Base-by-base conservation (phyloP, 2,329 filamentous ascomycete genomes). In the Colletotrichum lindemuthianum region DNA sequence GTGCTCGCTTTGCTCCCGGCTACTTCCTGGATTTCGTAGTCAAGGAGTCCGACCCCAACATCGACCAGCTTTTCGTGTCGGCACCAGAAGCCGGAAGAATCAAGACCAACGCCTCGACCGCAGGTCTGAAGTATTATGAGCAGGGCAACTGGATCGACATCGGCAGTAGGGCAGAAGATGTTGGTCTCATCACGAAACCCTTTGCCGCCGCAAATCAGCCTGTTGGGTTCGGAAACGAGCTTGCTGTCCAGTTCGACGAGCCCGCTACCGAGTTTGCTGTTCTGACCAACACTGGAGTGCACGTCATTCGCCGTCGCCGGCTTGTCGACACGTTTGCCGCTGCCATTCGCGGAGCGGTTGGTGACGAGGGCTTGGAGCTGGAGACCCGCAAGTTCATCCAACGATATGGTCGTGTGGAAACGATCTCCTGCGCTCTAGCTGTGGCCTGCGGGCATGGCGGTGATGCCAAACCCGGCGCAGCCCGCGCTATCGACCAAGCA, bases 401-500 rank as follows among this genome's bases (percentile, higher is more conserved):
- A 61, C 85, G 90, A 9, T 99, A 98, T 74, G 96, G 96, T 11
- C 88, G 94, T 10, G 89, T 90, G 4, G 96, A 99, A 76, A 96
- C 92, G 0, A 90, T 96, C 58, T 92, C 96, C 0, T 93, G 95
- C 44, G 94, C 96, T 33, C 81, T 99, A 55, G 96, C 96, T 10
- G 96, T 99, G 36, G 94, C 96, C 41, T 99, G 96, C 75, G 94
- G 95, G 4, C 94, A 98, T 74, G 95, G 93, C 9, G 90, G 91
- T 33, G 95, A 97, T 72, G 76, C 84, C 3, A 78, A 83, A 32
- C 86, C 92, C 16, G 91, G 90, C 0, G 91, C 93, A 61, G 86
- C 88, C 47, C 88, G 93, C 47, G 89, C 92, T 32, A 91, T 90
- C 39, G 96, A 98, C 72, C 92, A 94, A 11, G 88, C 93, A 40